These are phyloP conservation scores for Balansia obtecta DNA, from an alignment of 2,329 filamentous ascomycete species.

Conservation along the genomic window DNA sequence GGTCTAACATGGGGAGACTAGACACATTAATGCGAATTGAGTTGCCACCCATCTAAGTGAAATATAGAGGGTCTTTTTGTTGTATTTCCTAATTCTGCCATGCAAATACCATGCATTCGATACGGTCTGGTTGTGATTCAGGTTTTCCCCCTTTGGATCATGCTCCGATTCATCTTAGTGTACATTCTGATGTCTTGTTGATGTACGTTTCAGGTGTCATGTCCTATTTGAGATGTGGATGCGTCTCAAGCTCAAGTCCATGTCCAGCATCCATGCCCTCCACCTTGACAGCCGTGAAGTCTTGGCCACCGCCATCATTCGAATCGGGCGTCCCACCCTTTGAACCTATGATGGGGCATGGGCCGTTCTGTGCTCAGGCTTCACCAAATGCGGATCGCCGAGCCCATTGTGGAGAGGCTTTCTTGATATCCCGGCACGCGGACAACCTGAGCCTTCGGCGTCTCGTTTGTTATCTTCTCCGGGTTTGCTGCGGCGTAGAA, in stretches of 20 bases:
- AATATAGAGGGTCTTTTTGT: neutral
- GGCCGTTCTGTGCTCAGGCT: conserved; percentile 3
- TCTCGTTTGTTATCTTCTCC: too few relatives aligned
- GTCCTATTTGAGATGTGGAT: too few relatives aligned
- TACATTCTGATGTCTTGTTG: too few relatives aligned
- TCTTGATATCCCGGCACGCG: too few relatives aligned
- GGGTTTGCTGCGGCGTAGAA: too few relatives aligned
- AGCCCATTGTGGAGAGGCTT: conserved; percentile 2
- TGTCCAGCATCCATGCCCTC: conserved; percentile 15
- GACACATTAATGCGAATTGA: neutral
- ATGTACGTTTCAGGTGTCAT: too few relatives aligned
- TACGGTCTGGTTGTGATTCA: too few relatives aligned
- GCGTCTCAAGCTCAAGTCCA: conserved; percentile 11
- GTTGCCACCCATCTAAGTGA: neutral
- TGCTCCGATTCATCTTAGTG: too few relatives aligned
- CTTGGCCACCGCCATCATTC: neutral
- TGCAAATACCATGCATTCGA: too few relatives aligned
- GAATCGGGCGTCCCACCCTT: conserved; percentile 1
- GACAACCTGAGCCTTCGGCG: too few relatives aligned
- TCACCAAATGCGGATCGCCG: conserved; percentile 18
- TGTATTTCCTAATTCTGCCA: conserved; percentile 6
- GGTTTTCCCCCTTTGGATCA: too few relatives aligned
- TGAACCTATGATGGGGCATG: neutral
- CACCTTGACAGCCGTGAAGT: conserved; percentile 4
- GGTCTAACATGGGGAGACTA: neutral